phyloP scores from a whole-genome alignment of 768 basidiomycete genomes.

The Mycena vitilis region DNA sequence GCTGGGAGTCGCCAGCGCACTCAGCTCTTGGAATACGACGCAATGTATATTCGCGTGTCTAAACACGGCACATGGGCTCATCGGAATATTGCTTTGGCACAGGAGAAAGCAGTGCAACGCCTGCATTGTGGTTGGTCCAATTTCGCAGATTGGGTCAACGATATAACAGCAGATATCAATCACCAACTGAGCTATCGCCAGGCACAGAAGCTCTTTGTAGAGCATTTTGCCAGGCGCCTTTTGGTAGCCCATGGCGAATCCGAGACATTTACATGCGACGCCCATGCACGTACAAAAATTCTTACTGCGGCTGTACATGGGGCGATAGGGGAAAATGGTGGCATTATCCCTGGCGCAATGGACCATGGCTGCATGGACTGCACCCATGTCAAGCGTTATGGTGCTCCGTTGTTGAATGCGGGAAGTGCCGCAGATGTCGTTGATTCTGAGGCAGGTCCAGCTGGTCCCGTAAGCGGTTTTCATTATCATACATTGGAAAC shows the following conservation, averaged over 20 bases:
- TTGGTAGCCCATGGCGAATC: slow-evolving; percentile 41
- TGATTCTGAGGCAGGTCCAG: slow-evolving; percentile 30
- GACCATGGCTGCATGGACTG: slow-evolving; percentile 23
- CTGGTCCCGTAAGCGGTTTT: background rate
- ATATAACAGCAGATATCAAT: background rate
- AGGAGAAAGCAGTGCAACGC: slow-evolving; percentile 39
- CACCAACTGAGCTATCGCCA: slow-evolving; percentile 37
- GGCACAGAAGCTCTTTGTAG: slow-evolving; percentile 33
- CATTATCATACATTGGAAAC: background rate
- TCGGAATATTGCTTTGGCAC: slow-evolving; percentile 36
- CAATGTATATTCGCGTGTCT: slow-evolving; percentile 40
- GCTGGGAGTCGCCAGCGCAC: slow-evolving; percentile 3
- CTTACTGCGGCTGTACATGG: slow-evolving; percentile 28
- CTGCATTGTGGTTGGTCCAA: slow-evolving; percentile 45
- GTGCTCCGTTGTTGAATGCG: background rate
- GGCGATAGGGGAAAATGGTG: slow-evolving; percentile 35
- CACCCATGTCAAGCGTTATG: slow-evolving; percentile 23
- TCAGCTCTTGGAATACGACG: slow-evolving; percentile 34
- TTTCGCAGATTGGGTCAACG: slow-evolving; percentile 44
- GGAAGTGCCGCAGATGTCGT: slow-evolving; percentile 5
- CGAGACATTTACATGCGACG: slow-evolving; percentile 17
- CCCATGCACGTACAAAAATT: slow-evolving; percentile 30
- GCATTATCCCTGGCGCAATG: slow-evolving; percentile 16
- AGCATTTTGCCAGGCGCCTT: slow-evolving; percentile 32
- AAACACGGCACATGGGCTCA: slow-evolving; percentile 38